phyloP scores from a whole-genome alignment of 805 yeast species.

The Yamadazyma nakazawae region DNA sequence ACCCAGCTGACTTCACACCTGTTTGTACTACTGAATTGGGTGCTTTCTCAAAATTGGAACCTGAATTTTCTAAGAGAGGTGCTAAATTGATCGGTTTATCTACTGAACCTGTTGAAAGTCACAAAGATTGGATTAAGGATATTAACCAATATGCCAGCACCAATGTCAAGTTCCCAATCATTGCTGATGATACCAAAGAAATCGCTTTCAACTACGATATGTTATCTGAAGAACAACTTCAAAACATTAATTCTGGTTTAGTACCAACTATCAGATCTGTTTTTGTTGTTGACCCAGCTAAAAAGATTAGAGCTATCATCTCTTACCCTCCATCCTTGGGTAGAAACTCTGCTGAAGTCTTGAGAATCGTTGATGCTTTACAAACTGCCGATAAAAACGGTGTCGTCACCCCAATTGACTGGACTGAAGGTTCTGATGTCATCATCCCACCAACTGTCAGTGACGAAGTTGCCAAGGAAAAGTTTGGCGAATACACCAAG shows the following conservation, averaged over 20 bases:
- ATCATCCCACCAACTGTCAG: conserved; percentile 66
- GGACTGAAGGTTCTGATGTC: conserved; percentile 73
- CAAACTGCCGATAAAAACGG: conserved; percentile 61
- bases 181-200: conserved; percentile 62
- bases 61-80: conserved; percentile 62
- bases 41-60: conserved; percentile 68
- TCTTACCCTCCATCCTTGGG: conserved; percentile 75
- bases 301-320: conserved; percentile 58
- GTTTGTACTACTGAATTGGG: conserved; percentile 79
- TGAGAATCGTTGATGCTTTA: conserved; percentile 67
- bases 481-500: conserved; percentile 80
- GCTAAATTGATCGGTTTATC: conserved; percentile 68
- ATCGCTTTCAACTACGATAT: conserved; percentile 63
- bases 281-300: conserved; percentile 65
- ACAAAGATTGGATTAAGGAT: conserved; percentile 67
- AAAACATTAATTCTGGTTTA: conserved; percentile 57
- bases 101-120: conserved; percentile 60
- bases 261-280: conserved; percentile 71
- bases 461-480: conserved; percentile 60
- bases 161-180: conserved; percentile 63
- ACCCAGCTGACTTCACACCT: conserved; percentile 78
- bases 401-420: conserved; percentile 67
- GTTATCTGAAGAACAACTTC: conserved; percentile 65
- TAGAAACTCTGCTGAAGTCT: conserved; percentile 71
- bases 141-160: conserved; percentile 39